Conservation (phyloP, 1,284 basidiomycete genomes). For the Marasmius fiardii region DNA sequence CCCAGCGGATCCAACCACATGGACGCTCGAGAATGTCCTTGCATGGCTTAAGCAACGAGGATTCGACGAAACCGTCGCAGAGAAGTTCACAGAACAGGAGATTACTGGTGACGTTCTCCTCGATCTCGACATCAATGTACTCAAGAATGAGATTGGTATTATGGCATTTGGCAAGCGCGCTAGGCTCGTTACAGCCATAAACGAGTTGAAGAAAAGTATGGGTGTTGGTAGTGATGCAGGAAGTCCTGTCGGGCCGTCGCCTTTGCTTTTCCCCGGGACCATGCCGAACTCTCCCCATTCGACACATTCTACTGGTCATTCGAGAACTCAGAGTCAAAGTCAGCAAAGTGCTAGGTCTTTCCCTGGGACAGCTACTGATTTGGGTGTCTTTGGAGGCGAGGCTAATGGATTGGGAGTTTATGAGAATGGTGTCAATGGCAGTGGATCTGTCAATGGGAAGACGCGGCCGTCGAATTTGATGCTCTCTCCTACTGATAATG, state of each 20-base stretch:
- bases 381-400: not conserved
- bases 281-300: constrained; percentile 43
- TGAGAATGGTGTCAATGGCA: constrained; percentile 25
- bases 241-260: constrained; percentile 5
- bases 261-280: constrained; percentile 6
- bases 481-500: constrained; percentile 62
- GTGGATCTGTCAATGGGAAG: constrained; percentile 24
- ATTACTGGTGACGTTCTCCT: constrained; percentile 96
- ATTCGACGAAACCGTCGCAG: constrained; percentile 80
- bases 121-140: constrained; percentile 88
- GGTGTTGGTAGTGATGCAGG: not conserved
- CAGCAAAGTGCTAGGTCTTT: constrained; percentile 19
- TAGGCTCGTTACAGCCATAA: constrained; percentile 92
- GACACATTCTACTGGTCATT: constrained; percentile 25
- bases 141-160: constrained; percentile 96
- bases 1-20: constrained; percentile 59
- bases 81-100: constrained; percentile 94
- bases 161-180: constrained; percentile 92
- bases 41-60: constrained; percentile 86
- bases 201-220: constrained; percentile 68
- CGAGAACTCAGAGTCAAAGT: constrained; percentile 30
- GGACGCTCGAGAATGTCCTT: constrained; percentile 88
- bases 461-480: constrained; percentile 40
- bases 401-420: constrained; percentile 25
- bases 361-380: constrained; percentile 8